phyloP scores from a whole-genome alignment of 169 alveolate genomes.

The Babesia bigemina region DNA sequence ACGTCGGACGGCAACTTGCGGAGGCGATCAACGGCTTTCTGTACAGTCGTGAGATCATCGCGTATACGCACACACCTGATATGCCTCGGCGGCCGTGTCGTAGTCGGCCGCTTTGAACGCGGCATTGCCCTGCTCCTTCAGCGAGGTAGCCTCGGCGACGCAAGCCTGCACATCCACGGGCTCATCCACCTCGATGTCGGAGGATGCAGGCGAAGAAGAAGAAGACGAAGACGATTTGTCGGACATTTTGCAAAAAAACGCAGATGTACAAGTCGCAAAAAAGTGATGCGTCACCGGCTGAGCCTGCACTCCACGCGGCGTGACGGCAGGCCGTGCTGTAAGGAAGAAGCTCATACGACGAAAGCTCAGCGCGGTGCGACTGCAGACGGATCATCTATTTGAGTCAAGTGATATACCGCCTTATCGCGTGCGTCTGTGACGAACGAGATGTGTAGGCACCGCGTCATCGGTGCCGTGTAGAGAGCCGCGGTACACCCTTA shows the following conservation, averaged over 20 bases:
- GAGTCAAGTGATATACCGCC: neutral
- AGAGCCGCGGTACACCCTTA: too few species aligned
- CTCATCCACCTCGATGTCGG: slow-evolving; percentile 40
- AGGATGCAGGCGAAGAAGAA: neutral
- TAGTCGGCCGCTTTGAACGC: slow-evolving; percentile 55
- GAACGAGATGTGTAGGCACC: too few species aligned
- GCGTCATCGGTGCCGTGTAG: too few species aligned
- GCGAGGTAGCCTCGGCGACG: slow-evolving; percentile 41
- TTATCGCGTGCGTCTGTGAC: neutral
- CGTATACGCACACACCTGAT: slow-evolving; percentile 19
- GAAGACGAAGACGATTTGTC: slow-evolving; percentile 7
- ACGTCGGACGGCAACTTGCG: slow-evolving; percentile 19
- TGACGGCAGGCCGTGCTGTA: neutral
- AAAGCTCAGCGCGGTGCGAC: neutral
- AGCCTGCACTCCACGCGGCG: slow-evolving; percentile 22
- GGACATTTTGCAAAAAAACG: slow-evolving; percentile 28
- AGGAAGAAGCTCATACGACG: neutral
- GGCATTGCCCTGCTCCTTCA: slow-evolving; percentile 61
- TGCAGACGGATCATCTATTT: neutral
- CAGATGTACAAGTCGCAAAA: neutral
- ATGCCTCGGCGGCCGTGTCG: slow-evolving; percentile 32
- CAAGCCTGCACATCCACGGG: slow-evolving; percentile 53
- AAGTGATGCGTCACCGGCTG: neutral
- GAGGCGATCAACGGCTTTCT: slow-evolving; percentile 52
- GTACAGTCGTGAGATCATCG: neutral